These are phyloP conservation scores for Xylaria arbuscula DNA, from an alignment of 2,329 filamentous ascomycete species.

Conservation along the genomic window DNA sequence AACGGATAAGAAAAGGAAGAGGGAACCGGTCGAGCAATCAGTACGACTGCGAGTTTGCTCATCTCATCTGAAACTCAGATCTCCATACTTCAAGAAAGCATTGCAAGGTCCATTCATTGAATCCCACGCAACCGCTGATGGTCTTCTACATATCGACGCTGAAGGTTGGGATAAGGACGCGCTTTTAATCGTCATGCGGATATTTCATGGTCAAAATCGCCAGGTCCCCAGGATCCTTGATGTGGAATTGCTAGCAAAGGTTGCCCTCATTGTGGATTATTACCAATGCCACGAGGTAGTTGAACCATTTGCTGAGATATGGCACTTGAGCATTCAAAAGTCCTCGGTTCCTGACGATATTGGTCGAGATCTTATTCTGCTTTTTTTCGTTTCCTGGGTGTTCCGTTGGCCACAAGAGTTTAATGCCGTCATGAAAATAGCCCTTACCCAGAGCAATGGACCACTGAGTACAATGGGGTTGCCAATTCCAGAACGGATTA, in stretches of 20 bases:
- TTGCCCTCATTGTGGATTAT: conserved; percentile 22
- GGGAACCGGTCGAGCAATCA: neutral
- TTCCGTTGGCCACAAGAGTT: conserved; percentile 14
- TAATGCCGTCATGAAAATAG: neutral
- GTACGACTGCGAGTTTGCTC: conserved; percentile 14
- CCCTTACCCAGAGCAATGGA: conserved; percentile 4
- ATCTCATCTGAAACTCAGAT: conserved; percentile 23
- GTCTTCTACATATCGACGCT: conserved; percentile 12
- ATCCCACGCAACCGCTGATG: neutral
- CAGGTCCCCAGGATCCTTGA: neutral
- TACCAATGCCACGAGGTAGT: conserved; percentile 12
- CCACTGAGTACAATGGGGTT: conserved; percentile 5
- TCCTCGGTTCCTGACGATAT: neutral
- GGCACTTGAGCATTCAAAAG: neutral
- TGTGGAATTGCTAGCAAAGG: conserved; percentile 15
- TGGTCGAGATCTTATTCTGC: conserved; percentile 1
- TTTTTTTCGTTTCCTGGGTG: conserved; percentile 15
- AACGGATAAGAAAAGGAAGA: neutral
- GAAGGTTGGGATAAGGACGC: conserved; percentile 12
- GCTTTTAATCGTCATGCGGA: conserved; percentile 12
- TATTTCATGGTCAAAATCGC: conserved; percentile 15
- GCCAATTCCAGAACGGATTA: conserved; percentile 12
- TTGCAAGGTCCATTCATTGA: conserved; percentile 9
- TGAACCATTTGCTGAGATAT: conserved; percentile 20
- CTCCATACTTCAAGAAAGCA: conserved; percentile 22